Base-by-base conservation (phyloP, 2,329 filamentous ascomycete genomes). In the Colletotrichum sojae region DNA sequence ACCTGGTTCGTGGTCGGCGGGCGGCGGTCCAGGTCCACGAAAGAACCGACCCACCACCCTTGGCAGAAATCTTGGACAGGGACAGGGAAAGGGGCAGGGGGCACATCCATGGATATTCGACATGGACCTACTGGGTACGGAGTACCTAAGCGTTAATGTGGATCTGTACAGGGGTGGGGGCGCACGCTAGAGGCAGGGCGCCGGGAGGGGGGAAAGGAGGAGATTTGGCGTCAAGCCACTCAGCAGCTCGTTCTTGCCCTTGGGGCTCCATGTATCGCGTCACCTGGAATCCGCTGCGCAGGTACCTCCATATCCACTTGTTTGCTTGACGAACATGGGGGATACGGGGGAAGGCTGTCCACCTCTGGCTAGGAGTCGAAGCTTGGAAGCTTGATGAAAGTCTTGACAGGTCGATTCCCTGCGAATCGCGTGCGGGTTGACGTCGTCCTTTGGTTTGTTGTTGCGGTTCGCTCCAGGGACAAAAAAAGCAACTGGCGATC, bases 201-300 rank as follows among this genome's bases (percentile, higher is more conserved):
- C 31, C 31, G 31, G 66, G 66, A 54, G 40, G 66, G 67, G 63
- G 63, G 43, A 49, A 45, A 65, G 63, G 56, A 53, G 63, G 67
- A 69, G 67, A 67, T 70, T 67, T 70, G 57, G 67, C 67, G 63
- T 70, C 63, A 51, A 67, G 67, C 63, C 60, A 65, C 65, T 43
- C 45, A 69, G 61, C 66, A 43, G 45, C 31, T 36, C 31, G 31
- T 36, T 36, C 31, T 10, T 36, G 31, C 31, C 31, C 31, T 36
- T 36, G 31, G 31, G 31, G 31, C 31, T 36, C 31, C 31, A 36
- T 36, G 31, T 36, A 36, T 36, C 31, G 31, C 31, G 31, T 36
- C 31, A 36, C 31, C 31, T 36, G 31, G 31, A 36, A 36, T 36
- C 31, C 31, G 31, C 31, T 9, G 31, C 31, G 31, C 31, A 36